Evolutionary conservation across 2,329 filamentous ascomycete species (phyloP).

Genomic region (Albifimbria verrucaria): DNA sequence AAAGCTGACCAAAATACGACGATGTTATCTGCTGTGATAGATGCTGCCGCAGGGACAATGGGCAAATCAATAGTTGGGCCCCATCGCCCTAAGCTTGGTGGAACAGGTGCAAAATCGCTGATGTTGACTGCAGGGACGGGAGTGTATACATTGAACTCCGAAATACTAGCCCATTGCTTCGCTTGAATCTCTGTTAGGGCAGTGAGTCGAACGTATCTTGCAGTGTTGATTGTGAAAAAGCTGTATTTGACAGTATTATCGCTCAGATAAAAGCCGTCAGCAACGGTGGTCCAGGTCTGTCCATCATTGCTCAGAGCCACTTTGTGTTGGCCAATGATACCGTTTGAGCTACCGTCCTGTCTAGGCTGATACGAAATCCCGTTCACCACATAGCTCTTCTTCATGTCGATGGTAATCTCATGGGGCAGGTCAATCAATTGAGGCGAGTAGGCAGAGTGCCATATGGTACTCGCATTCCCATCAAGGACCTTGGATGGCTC

Average conservation of each 20-base stretch:
- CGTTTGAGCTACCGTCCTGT: not conserved
- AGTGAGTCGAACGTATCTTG: not conserved
- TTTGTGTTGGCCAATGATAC: not conserved
- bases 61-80: not conserved
- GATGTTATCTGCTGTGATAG: not conserved
- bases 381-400: not conserved
- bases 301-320: not conserved
- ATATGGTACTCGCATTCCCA: not conserved
- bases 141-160: not conserved
- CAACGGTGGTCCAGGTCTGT: not conserved
- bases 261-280: not conserved
- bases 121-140: not conserved
- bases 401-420: not conserved
- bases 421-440: not conserved
- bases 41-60: not conserved
- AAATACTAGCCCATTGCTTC: not conserved
- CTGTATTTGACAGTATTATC: not conserved
- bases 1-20: conserved; percentile 1
- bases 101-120: not conserved
- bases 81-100: not conserved
- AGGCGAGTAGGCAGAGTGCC: not conserved
- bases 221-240: not conserved
- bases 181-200: not conserved
- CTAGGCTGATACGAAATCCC: not conserved
- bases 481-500: not conserved